These are phyloP conservation scores for Candida ortonii DNA, from an alignment of 805 yeast species.

Conservation along the genomic window DNA sequence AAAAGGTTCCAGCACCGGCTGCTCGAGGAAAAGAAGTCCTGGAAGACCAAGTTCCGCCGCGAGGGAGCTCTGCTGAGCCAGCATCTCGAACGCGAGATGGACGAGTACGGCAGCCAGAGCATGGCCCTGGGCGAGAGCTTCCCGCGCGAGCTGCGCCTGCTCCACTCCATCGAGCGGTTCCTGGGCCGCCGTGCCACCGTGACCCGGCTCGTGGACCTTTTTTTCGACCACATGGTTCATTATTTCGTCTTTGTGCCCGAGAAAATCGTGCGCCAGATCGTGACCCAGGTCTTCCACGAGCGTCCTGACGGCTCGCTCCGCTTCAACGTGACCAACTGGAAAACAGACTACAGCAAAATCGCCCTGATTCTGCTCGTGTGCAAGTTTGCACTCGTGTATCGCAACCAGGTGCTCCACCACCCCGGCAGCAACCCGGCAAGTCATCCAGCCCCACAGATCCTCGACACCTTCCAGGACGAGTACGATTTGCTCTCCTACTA, in stretches of 20 bases:
- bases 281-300: conserved; percentile 12
- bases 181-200: not conserved
- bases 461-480: conserved; percentile 8
- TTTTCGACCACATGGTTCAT: conserved; percentile 1
- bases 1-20: conserved; percentile 3
- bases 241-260: conserved; percentile 19
- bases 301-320: conserved; percentile 9
- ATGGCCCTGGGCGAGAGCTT: not conserved
- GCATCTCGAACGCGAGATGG: conserved; percentile 1
- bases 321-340: conserved; percentile 11
- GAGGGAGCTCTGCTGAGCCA: not conserved
- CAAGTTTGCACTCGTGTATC: conserved; percentile 7
- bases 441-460: not conserved
- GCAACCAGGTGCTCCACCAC: not conserved
- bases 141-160: conserved; percentile 4
- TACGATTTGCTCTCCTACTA: conserved; percentile 21
- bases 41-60: conserved; percentile 14
- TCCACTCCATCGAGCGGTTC: conserved; percentile 14
- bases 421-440: too few species aligned
- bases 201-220: conserved; percentile 4
- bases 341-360: conserved; percentile 22
- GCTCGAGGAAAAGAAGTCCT: conserved; percentile 12
- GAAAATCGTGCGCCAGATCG: conserved; percentile 8
- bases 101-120: not conserved
- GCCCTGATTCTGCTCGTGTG: conserved; percentile 20